Evolutionary conservation across 257 asterid species (phyloP), one percentile per base, ranked within the genome.

Genomic region (Cruciata laevipes): DNA sequence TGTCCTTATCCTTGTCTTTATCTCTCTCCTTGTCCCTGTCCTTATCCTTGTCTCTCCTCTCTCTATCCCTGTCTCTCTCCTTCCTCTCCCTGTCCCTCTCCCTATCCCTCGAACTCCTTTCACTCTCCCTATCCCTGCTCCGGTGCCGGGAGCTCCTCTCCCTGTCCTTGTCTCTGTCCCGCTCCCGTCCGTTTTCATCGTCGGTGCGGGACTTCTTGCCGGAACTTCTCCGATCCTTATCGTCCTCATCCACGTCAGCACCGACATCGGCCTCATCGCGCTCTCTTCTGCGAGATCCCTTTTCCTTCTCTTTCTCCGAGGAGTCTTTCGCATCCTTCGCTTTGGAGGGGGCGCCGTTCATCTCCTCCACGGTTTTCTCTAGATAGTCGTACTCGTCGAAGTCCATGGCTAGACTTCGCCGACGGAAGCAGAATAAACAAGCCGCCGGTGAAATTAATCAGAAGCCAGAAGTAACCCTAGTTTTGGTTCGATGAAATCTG

Each of bases 301-400:
- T 89, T 52, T 84, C 95, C 69, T 40, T 84, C 68, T 87, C 96
- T 57, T 76, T 80, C 74, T 69, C 85, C 7, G 56, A 53, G 38
- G 85, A 67, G 63, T 83, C 88, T 70, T 73, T 83, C 25, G 66
- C 61, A 63, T 85, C 89, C 73, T 77, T 88, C 79, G 81, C 69
- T 74, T 85, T 90, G 69, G 88, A 71, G 18, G 86, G 63, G 57
- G 75, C 71, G 12, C 76, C 82, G 69, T 88, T 86, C n/a, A 87
- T 83, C 75, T 84, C 97, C 66, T 94, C 99, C 38, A 94, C 97
- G 18, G 96, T 77, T 55, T 87, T 94, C 80, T 94, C 99, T 32
- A 94, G 83, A 82, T 94, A 94, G 44, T 90, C 99, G 81, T 90
- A 90, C 93, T 94, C 99, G 83, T 94, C 99, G 80, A 90, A 90